Base-by-base conservation (phyloP, 164 flowering plant species). In the Protea cynaroides region DNA sequence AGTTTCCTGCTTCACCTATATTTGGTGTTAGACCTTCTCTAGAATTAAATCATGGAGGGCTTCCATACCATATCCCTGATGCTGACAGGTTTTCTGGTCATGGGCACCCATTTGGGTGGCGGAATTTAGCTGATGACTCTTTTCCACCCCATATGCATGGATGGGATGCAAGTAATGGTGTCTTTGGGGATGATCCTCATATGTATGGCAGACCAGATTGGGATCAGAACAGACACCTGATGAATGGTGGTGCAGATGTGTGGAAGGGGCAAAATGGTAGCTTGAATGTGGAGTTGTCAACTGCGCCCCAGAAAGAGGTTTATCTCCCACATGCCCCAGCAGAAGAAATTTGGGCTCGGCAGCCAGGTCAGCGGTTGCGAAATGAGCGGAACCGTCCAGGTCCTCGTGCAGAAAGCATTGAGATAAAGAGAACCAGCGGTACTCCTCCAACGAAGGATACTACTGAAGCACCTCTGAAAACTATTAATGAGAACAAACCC, bases 21-120 rank as follows among this genome's bases (percentile, higher is more conserved):
- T 88, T 88, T 76, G 87, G 90, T 56, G 83, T 86, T 36, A 78
- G 96, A 58, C 88, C 95, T 10, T 65, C 95, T 4, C 69, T 85
- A 79, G 95, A 92, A 19, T 55, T 92, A 23, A 85, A 79, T 65
- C 95, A 83, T 54, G 55, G 76, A 61, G 86, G 87, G 21, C 70
- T 83, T 66, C 85, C 88, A 68, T 87, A 78, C 73, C 91, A 80
- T 59, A 75, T 88, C 56, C 68, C 86, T 70, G 90, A 90, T 76
- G 81, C 79, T 69, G 92, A 90, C 52, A 74, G 95, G 65, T 88
- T 82, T 76, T 62, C 87, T 43, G 70, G 78, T 53, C 98, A 83
- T 78, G 73, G 78, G n/a, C 91, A 85, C 21, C 85, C 94, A 44
- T 73, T 81, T 72, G 96, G 90, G 59, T 91, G 97, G 97, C 86